These are phyloP conservation scores for Parsonsia alboflavescens DNA, from an alignment of 257 asterid genomes.

Conservation along the genomic window DNA sequence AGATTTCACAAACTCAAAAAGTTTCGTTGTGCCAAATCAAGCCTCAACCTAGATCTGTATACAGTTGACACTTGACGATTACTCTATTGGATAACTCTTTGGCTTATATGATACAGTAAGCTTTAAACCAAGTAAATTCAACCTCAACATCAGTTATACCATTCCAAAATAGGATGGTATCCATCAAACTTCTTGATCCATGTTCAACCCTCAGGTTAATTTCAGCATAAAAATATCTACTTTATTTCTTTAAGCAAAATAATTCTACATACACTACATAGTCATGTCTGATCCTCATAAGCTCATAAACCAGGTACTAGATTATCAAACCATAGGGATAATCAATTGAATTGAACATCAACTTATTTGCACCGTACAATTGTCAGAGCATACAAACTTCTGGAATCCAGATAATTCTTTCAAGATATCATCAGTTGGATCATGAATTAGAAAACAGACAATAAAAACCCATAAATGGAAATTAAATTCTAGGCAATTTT, in stretches of 20 bases:
- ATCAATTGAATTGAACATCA: neutral
- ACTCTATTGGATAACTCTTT: neutral
- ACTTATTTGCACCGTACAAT: neutral
- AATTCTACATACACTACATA: neutral
- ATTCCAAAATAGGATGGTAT: neutral
- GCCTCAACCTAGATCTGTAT: too few relatives aligned
- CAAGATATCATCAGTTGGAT: neutral
- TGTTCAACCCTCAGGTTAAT: too few relatives aligned
- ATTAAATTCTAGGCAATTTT: conserved; percentile 23
- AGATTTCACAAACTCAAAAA: neutral
- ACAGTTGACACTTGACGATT: neutral
- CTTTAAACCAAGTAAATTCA: neutral
- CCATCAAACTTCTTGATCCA: neutral
- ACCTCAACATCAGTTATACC: neutral
- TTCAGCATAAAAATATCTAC: too few relatives aligned
- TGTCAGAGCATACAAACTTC: neutral
- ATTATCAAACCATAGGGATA: neutral
- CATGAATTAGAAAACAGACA: neutral
- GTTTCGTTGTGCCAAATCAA: neutral
- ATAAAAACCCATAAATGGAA: neutral
- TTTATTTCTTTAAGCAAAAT: neutral
- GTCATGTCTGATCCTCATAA: neutral
- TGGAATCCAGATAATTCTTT: neutral
- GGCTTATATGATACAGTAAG: neutral
- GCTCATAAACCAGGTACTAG: neutral